Conservation (phyloP, 352 stramenopile species). For the Globisporangium takayamanum region DNA sequence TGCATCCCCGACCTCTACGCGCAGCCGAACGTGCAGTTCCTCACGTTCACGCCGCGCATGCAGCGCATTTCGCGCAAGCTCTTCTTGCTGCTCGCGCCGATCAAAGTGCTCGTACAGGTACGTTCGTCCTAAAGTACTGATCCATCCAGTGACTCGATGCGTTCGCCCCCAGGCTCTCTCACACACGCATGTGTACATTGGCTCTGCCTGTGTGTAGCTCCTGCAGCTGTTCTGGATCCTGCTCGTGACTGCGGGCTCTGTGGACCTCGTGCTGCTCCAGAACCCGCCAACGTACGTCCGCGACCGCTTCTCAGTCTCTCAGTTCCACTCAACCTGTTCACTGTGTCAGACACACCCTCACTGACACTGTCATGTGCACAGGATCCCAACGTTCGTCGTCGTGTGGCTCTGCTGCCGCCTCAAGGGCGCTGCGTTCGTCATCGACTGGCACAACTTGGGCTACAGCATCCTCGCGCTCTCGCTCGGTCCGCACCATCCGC, state of each 20-base stretch:
- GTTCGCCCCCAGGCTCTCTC: no score
- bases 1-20: conserved; percentile 72
- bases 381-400: conserved; percentile 93
- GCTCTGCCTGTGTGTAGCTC: conserved; percentile 23
- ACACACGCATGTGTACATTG: conserved; percentile 3
- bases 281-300: conserved; percentile 91
- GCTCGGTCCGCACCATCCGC: conserved; percentile 39
- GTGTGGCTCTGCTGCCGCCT: conserved; percentile 70
- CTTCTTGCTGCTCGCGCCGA: conserved; percentile 72
- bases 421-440: conserved; percentile 90
- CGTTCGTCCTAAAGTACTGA: background rate
- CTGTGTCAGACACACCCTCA: background rate
- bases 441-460: conserved; percentile 99
- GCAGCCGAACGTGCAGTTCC: conserved; percentile 59
- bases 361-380: conserved; percentile 10
- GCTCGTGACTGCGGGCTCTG: conserved; percentile 51
- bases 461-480: conserved; percentile 95
- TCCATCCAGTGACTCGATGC: no score
- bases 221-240: conserved; percentile 81
- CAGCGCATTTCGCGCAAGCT: conserved; percentile 53
- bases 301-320: no score
- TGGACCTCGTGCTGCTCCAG: conserved; percentile 95
- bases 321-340: no score
- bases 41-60: conserved; percentile 68
- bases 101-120: conserved; percentile 80